These are phyloP conservation scores for Bryum argenteum DNA, from an alignment of 225 moss, liverwort and hornwort genomes.

Conservation along the genomic window DNA sequence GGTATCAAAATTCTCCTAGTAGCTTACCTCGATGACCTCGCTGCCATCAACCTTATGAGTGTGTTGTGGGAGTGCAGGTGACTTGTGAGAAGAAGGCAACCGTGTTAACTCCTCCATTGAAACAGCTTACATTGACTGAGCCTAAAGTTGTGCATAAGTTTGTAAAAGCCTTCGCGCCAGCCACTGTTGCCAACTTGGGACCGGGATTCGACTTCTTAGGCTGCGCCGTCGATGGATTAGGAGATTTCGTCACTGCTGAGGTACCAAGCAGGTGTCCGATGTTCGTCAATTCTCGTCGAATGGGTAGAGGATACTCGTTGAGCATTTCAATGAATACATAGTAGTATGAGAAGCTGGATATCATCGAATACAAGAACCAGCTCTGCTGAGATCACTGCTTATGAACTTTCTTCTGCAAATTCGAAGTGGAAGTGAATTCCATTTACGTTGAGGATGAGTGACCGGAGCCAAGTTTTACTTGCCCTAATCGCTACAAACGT, in stretches of 20 bases:
- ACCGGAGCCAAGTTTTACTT: too few relatives aligned
- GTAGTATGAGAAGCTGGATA: neutral
- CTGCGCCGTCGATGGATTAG: slow-evolving; percentile 94
- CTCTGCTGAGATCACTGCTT: neutral
- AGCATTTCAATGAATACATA: neutral
- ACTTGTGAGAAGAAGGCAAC: slow-evolving; percentile 53
- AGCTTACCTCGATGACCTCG: too few relatives aligned
- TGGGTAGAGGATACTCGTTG: neutral
- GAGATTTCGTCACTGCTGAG: slow-evolving; percentile 83
- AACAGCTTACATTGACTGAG: slow-evolving; percentile 76
- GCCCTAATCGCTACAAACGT: too few relatives aligned
- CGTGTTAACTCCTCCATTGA: slow-evolving; percentile 64
- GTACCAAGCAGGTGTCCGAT: neutral
- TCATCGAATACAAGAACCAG: neutral
- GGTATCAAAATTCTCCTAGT: neutral
- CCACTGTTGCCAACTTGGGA: slow-evolving; percentile 94
- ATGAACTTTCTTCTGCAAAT: too few relatives aligned
- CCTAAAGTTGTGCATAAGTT: slow-evolving; percentile 56
- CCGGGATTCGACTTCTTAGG: slow-evolving; percentile 97
- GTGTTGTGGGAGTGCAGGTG: slow-evolving; percentile 44
- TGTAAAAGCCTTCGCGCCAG: slow-evolving; percentile 90
- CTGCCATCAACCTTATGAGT: neutral
- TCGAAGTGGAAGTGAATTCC: too few relatives aligned
- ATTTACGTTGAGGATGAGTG: too few relatives aligned
- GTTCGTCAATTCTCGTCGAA: neutral